phyloP scores from a whole-genome alignment of 805 yeast species.

The Candida maltosa region DNA sequence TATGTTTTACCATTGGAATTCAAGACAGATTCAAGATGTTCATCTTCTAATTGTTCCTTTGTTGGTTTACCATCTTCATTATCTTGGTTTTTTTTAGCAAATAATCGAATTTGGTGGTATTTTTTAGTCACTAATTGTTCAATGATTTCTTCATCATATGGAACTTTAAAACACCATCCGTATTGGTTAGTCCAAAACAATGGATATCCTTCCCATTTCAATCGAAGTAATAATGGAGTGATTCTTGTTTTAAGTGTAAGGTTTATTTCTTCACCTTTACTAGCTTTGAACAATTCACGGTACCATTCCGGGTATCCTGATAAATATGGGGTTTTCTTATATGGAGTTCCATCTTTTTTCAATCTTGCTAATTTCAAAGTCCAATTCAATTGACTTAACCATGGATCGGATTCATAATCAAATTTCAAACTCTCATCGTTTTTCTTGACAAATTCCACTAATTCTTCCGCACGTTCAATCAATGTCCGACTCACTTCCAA shows the following conservation, averaged over 20 bases:
- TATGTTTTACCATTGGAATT: conserved; percentile 21
- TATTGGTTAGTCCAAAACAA: conserved; percentile 70
- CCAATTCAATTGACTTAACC: conserved; percentile 94
- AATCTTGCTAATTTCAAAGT: conserved; percentile 53
- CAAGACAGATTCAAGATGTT: no score
- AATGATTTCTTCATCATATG: conserved; percentile 26
- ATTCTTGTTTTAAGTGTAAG: conserved; percentile 71
- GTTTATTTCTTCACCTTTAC: conserved; percentile 44
- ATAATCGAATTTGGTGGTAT: conserved; percentile 29
- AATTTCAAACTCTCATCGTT: conserved; percentile 19
- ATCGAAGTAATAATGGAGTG: conserved; percentile 69
- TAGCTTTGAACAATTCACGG: conserved; percentile 47
- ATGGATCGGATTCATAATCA: conserved; percentile 63
- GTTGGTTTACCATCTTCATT: conserved; percentile 1
- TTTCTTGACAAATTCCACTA: conserved; percentile 44
- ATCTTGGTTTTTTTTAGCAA: conserved; percentile 24
- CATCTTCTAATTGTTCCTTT: no score
- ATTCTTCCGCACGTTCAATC: conserved; percentile 54
- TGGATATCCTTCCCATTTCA: conserved; percentile 85
- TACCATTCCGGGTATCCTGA: conserved; percentile 97
- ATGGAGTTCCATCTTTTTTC: conserved; percentile 67
- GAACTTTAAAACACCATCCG: conserved; percentile 89
- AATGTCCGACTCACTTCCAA: conserved; percentile 56
- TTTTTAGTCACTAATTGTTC: conserved; percentile 34
- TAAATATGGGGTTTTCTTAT: conserved; percentile 65